Evolutionary conservation across 2,329 filamentous ascomycete species (phyloP).

Genomic region (Fusarium euwallaceae): DNA sequence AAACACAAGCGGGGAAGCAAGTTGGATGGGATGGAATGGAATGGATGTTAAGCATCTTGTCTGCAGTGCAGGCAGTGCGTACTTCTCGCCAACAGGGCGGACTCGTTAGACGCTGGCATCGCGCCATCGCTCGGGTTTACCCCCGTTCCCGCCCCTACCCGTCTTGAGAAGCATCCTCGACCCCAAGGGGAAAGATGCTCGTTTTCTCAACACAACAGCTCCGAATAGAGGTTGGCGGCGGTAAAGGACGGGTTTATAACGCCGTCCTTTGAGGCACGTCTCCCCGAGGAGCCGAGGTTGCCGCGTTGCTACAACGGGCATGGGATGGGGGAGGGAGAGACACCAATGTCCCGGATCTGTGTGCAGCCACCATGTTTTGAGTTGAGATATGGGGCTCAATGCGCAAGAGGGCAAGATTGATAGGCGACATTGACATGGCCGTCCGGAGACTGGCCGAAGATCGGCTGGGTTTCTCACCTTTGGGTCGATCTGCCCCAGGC

Average conservation of each 20-base stretch:
- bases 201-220: background rate
- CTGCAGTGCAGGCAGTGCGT: background rate
- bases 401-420: background rate
- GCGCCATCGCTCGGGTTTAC: conserved; percentile 5
- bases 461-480: conserved; percentile 13
- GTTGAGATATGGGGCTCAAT: conserved; percentile 13
- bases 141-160: conserved; percentile 3
- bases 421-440: conserved; percentile 2
- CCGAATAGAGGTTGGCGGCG: conserved; percentile 29
- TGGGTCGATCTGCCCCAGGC: conserved; percentile 1
- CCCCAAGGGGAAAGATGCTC: conserved; percentile 1
- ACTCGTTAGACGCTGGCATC: conserved; percentile 1
- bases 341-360: conserved; percentile 16
- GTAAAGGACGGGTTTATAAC: conserved; percentile 27
- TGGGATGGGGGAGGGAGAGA: background rate
- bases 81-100: background rate
- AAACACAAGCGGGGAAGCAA: background rate
- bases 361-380: conserved; percentile 25
- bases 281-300: conserved; percentile 36
- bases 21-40: background rate
- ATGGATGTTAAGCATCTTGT: background rate
- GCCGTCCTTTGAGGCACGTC: background rate
- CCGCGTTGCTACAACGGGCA: background rate
- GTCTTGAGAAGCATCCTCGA: conserved; percentile 9
- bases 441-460: conserved; percentile 35